Evolutionary conservation across 257 asterid species (phyloP).

Genomic region (Solanum chiquidenum): DNA sequence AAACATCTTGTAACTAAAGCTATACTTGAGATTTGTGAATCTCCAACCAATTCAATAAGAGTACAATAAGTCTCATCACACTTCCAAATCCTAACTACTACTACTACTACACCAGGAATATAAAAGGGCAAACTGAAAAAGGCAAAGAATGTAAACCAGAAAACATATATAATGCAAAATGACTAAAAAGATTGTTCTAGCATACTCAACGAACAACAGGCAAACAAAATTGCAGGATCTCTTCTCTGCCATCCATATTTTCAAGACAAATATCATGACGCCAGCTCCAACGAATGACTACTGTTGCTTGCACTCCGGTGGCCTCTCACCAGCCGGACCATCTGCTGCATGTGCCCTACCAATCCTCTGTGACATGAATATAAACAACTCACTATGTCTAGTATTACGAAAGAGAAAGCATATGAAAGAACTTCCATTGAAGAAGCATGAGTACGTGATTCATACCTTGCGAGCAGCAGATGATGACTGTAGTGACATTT

Average conservation of each 20-base stretch:
- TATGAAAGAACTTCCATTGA: neutral
- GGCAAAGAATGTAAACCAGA: neutral
- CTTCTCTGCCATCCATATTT: neutral
- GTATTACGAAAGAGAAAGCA: neutral
- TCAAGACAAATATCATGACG: neutral
- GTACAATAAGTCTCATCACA: neutral
- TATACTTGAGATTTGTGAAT: neutral
- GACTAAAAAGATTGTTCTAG: neutral
- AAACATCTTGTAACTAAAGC: neutral
- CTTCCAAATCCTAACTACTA: neutral
- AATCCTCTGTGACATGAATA: constrained; percentile 31
- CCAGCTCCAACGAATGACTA: constrained; percentile 2
- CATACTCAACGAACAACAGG: neutral
- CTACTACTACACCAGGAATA: neutral
- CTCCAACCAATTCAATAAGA: neutral
- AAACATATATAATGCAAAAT: neutral
- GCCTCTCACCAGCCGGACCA: constrained; percentile 70
- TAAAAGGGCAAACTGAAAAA: neutral
- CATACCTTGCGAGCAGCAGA: constrained; percentile 12
- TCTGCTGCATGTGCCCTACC: constrained; percentile 45
- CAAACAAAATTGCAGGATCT: neutral
- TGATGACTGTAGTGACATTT: neutral
- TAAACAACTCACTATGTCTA: neutral
- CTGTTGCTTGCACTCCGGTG: constrained; percentile 90
- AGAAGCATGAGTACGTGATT: neutral